Evolutionary conservation across 2,329 filamentous ascomycete species (phyloP).

Genomic region (Keithomyces neogunnii): DNA sequence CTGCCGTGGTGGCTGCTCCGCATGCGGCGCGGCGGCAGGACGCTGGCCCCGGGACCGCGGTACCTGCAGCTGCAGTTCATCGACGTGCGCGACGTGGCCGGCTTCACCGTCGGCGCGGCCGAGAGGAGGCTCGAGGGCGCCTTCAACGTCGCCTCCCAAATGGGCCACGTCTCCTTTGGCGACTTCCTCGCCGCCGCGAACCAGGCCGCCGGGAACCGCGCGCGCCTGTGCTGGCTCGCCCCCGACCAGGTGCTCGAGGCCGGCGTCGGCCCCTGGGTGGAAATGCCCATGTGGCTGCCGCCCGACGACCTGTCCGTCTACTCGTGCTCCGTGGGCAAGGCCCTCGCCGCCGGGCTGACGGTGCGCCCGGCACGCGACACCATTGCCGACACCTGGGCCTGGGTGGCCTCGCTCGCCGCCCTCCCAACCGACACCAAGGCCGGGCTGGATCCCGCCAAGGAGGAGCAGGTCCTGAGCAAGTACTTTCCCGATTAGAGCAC

Average conservation of each 20-base stretch:
- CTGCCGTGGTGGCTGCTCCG: constrained; percentile 7
- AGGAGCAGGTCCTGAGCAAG: not conserved
- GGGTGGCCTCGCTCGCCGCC: not conserved
- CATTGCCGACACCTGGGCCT: constrained; percentile 8
- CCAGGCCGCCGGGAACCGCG: not conserved
- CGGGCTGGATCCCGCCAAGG: constrained; percentile 1
- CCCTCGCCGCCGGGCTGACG: constrained; percentile 1
- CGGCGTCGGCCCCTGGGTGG: not conserved
- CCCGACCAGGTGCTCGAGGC: constrained; percentile 4
- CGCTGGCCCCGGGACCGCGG: constrained; percentile 7
- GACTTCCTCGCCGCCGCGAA: constrained; percentile 5
- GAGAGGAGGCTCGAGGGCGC: constrained; percentile 5
- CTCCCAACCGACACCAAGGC: not conserved
- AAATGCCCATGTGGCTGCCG: constrained; percentile 8
- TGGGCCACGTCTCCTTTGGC: constrained; percentile 1
- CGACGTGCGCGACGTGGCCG: constrained; percentile 8
- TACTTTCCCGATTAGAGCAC: not conserved
- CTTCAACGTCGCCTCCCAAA: constrained; percentile 1
- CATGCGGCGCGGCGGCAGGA: constrained; percentile 5
- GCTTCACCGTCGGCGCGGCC: constrained; percentile 7
- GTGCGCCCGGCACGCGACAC: constrained; percentile 4
- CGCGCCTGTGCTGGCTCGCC: constrained; percentile 7
- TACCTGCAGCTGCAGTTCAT: constrained; percentile 7
- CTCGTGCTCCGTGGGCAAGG: constrained; percentile 1
- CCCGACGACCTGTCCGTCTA: not conserved